Evolutionary conservation across 1,139 yeast species (phyloP).

Genomic region (Meyerozyma smithsonii): DNA sequence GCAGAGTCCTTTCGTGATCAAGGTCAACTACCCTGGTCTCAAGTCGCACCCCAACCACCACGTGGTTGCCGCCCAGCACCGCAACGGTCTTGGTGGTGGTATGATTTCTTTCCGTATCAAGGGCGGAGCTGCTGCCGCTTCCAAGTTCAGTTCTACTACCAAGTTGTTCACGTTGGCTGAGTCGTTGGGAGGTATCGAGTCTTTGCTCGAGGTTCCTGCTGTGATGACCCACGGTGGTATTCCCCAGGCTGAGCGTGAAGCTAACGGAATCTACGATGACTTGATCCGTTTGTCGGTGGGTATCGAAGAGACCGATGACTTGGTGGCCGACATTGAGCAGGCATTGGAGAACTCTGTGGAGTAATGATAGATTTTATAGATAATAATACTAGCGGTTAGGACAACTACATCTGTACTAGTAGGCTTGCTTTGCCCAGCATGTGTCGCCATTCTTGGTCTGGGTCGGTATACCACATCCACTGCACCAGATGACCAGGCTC

Average conservation of each 20-base stretch:
- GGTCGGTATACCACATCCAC: not conserved
- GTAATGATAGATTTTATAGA: not conserved
- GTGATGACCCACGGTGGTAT: constrained; percentile 93
- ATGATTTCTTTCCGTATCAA: constrained; percentile 84
- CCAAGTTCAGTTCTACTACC: constrained; percentile 68
- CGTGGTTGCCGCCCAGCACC: constrained; percentile 70
- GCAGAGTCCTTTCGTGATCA: constrained; percentile 46
- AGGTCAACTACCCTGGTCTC: constrained; percentile 82
- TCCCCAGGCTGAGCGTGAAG: constrained; percentile 75
- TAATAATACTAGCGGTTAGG: too few species aligned
- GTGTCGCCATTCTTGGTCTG: too few species aligned
- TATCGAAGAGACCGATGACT: constrained; percentile 78
- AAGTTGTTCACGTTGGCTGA: constrained; percentile 82
- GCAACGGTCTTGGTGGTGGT: constrained; percentile 87
- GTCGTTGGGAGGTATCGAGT: constrained; percentile 87
- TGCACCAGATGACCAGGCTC: not conserved
- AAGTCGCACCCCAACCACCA: constrained; percentile 58
- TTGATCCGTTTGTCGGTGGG: constrained; percentile 82
- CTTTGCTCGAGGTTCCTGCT: constrained; percentile 84
- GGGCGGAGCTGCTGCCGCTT: constrained; percentile 78
- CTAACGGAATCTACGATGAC: constrained; percentile 78
- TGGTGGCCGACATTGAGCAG: constrained; percentile 66
- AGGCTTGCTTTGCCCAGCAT: too few species aligned
- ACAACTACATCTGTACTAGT: too few species aligned
- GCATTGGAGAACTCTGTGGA: constrained; percentile 46